A percentile compares a stretch with the other conserved stretches of the same genome.
phyloP scores from a whole-genome alignment of 1,284 basidiomycete genomes.

The Leccinum pachyderme region DNA sequence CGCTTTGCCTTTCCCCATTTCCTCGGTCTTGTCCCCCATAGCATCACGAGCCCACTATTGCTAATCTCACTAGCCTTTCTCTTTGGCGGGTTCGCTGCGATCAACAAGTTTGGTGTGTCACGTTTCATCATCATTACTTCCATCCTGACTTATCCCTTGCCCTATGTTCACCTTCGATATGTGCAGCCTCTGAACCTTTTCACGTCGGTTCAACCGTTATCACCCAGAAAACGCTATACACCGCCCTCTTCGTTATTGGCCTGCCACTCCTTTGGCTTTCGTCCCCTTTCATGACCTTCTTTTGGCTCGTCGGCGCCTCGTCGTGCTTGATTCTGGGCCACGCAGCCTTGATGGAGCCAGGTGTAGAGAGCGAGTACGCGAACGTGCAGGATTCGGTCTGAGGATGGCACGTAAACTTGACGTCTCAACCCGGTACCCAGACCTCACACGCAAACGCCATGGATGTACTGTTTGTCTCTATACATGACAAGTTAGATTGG shows the following conservation, averaged over 20 bases:
- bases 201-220: slow-evolving; percentile 77
- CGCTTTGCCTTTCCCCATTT: background rate
- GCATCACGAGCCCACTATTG: slow-evolving; percentile 77
- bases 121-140: background rate
- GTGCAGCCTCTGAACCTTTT: slow-evolving; percentile 68
- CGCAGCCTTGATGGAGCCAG: slow-evolving; percentile 82
- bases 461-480: background rate
- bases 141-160: slow-evolving; percentile 5
- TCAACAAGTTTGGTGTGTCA: slow-evolving; percentile 86
- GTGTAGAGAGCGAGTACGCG: slow-evolving; percentile 87
- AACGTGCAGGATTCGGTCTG: slow-evolving; percentile 67
- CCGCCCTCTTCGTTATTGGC: slow-evolving; percentile 75
- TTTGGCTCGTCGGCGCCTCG: slow-evolving; percentile 79
- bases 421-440: background rate
- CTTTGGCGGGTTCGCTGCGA: slow-evolving; percentile 86
- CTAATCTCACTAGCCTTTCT: slow-evolving; percentile 87
- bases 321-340: slow-evolving; percentile 76
- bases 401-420: slow-evolving; percentile 5
- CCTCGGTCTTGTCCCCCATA: slow-evolving; percentile 13
- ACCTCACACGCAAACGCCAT: background rate
- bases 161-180: background rate
- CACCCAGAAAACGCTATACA: slow-evolving; percentile 84
- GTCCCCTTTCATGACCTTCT: slow-evolving; percentile 69
- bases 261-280: slow-evolving; percentile 69
- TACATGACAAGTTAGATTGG: background rate